Percentiles rank a stretch among this genome's conserved stretches.
Conservation (phyloP, 1,139 yeast species). For the Pichia sp. region DNA sequence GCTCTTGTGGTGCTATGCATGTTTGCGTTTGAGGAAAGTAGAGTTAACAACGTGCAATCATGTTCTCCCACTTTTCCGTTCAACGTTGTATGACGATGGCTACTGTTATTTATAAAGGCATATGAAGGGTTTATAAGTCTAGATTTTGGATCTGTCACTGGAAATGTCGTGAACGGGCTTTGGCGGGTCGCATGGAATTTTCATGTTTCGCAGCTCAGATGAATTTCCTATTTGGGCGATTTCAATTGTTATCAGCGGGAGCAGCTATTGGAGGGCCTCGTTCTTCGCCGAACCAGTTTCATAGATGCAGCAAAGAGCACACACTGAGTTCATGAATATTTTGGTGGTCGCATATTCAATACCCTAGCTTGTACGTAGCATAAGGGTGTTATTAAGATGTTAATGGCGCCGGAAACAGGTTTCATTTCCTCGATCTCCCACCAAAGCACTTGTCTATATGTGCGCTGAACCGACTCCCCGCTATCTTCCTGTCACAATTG, state of each 20-base stretch:
- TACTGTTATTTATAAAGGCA: background rate
- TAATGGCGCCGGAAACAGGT: no score
- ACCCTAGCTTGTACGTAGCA: no score
- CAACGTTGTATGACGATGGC: background rate
- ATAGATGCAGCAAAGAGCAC: background rate
- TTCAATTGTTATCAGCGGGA: slow-evolving; percentile 12
- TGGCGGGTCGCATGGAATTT: background rate
- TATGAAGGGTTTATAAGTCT: no score
- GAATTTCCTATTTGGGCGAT: slow-evolving; percentile 17
- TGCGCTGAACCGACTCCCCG: slow-evolving; percentile 89
- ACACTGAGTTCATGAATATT: background rate
- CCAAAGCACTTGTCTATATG: slow-evolving; percentile 86
- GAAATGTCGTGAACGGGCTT: no score
- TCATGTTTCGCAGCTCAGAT: slow-evolving; percentile 8
- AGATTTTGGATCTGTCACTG: no score
- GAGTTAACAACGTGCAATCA: background rate
- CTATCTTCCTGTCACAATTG: slow-evolving; percentile 79
- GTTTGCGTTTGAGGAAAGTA: background rate
- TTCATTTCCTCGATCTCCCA: slow-evolving; percentile 43
- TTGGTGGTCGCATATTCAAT: no score
- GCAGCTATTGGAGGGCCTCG: background rate
- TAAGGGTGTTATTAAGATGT: no score
- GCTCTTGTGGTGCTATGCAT: background rate
- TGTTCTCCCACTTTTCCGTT: background rate
- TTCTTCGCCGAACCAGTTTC: background rate